These are phyloP conservation scores for Crithidia brevicula DNA, from an alignment of 208 protist species.

Conservation along the genomic window DNA sequence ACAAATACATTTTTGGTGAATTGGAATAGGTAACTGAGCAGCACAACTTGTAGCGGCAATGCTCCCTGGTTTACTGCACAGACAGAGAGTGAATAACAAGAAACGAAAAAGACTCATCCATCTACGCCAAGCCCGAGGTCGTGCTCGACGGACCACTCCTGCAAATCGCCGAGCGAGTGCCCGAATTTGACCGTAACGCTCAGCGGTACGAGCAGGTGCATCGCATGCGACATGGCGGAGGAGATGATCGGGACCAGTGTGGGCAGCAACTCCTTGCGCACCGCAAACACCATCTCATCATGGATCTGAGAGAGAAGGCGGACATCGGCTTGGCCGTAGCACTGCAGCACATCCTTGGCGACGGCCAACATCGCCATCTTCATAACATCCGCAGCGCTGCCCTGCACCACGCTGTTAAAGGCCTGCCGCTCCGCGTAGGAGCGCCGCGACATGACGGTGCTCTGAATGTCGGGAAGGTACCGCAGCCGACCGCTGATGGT, in stretches of 20 bases:
- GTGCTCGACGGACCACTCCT: constrained; percentile 79
- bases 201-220: constrained; percentile 74
- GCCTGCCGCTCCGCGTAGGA: constrained; percentile 89
- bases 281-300: constrained; percentile 87
- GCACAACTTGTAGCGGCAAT: too few relatives aligned
- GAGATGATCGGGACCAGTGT: constrained; percentile 53
- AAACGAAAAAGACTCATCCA: background rate
- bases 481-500: constrained; percentile 84
- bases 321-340: constrained; percentile 42
- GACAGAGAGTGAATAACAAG: background rate
- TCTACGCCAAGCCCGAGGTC: constrained; percentile 61
- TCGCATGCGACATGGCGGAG: constrained; percentile 44
- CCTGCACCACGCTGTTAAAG: constrained; percentile 92
- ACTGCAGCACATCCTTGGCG: constrained; percentile 65
- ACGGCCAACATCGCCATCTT: constrained; percentile 89
- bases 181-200: constrained; percentile 74
- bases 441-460: constrained; percentile 56
- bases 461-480: constrained; percentile 70
- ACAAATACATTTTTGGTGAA: too few relatives aligned
- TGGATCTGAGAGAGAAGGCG: constrained; percentile 76
- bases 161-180: constrained; percentile 65
- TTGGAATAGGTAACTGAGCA: too few relatives aligned
- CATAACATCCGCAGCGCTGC: constrained; percentile 90
- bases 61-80: too few relatives aligned
- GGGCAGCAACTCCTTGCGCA: constrained; percentile 45